Evolutionary conservation across 176 grass and related monocot genomes (phyloP), one percentile per base, ranked within the genome.

Genomic region (Oryza meridionalis): DNA sequence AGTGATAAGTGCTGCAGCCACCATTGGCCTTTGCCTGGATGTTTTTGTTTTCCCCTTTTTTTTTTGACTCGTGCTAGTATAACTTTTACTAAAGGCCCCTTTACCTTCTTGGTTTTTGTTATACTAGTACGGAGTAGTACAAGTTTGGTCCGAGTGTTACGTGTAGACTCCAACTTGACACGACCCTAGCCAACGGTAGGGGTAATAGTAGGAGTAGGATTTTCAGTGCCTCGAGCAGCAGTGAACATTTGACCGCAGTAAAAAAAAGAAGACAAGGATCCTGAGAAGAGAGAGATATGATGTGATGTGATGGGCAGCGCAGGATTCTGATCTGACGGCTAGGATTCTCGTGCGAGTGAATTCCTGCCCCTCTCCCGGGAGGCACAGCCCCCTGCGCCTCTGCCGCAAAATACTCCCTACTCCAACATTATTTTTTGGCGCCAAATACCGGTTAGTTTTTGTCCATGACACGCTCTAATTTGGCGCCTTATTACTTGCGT

Each of bases 261-360:
- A 51, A 42, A 38, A 38, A 37, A 37, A 37, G 6, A 7, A 38
- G 33, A 35, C 33, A 35, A 35, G 33, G 33, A 4, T 35, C 33
- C 33, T 35, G 33, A 35, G 33, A 35, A 35, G 33, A 35, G 33
- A 35, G 33, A 35, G 33, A 59, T 44, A 15, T 78, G 55, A 67
- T 88, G 74, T 15, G 75, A 79, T 10, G 46, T 17, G 81, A 83
- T 83, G 58, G 45, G 17, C 14, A 26, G 9, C 21, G 65, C 80
- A 10, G 70, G 62, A 4, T 46, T 46, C 73, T 35, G n/a, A 80
- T 80, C 84, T 26, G 81, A 88, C 75, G 86, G 86, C 75, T 53
- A 50, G 11, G 80, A 72, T 71, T 71, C 16, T 49, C 63, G 7
- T 7, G 62, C 9, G 65, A 16, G 7, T 29, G 67, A 85, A 78